phyloP scores from a whole-genome alignment of 805 yeast species.

The Metschnikowia proteae region DNA sequence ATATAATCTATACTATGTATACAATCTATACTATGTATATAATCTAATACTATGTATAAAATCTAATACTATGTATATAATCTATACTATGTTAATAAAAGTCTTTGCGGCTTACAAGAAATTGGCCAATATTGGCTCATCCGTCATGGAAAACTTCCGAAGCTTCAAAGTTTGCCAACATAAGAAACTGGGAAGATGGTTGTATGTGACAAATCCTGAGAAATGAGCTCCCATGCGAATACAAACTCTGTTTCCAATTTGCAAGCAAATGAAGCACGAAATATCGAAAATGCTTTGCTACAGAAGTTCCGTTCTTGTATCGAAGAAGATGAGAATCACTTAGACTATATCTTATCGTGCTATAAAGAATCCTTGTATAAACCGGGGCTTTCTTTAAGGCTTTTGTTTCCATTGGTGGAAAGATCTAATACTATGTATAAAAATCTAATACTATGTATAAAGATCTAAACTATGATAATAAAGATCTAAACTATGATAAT shows the following conservation, averaged over 20 bases:
- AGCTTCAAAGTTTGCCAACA: constrained; percentile 96
- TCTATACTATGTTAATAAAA: no score
- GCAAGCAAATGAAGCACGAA: constrained; percentile 83
- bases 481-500: no score
- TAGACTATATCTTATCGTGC: constrained; percentile 94
- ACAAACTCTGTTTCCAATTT: constrained; percentile 91
- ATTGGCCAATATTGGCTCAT: constrained; percentile 85
- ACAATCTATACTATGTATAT: no score
- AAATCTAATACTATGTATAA: no score
- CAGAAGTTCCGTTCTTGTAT: constrained; percentile 71
- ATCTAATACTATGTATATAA: no score
- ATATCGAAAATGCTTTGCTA: constrained; percentile 60
- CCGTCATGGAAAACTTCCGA: constrained; percentile 96
- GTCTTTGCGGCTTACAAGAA: constrained; percentile 90
- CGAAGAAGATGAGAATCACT: constrained; percentile 70
- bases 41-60: no score
- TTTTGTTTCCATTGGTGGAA: constrained; percentile 85
- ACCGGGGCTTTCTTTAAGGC: constrained; percentile 97
- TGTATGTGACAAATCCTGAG: constrained; percentile 89
- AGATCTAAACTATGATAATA: no score
- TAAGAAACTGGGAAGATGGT: constrained; percentile 90
- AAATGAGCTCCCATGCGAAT: constrained; percentile 88
- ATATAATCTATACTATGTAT: no score
- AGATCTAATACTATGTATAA: no score
- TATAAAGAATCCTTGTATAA: constrained; percentile 86